Percentiles rank a stretch among this genome's conserved stretches.
Evolutionary conservation across 2,329 filamentous ascomycete genomes (phyloP).

Genomic region (Periglandula ipomoeae): DNA sequence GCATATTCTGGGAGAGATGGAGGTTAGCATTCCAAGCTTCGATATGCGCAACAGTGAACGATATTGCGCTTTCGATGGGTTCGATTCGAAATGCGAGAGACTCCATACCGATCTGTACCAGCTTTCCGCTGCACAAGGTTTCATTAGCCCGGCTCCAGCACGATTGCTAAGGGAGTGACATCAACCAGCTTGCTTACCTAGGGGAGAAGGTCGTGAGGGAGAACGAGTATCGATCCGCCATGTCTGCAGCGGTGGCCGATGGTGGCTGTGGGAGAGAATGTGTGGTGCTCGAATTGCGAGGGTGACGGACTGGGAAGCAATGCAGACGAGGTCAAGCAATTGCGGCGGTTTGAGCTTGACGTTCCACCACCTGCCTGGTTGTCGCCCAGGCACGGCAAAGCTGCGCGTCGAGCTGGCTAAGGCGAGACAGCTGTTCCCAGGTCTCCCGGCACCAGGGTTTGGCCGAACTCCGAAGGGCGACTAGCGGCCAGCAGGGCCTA

Average conservation of each 20-base stretch:
- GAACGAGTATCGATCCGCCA: constrained; percentile 99
- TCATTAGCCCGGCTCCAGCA: constrained; percentile 32
- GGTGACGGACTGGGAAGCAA: constrained; percentile 7
- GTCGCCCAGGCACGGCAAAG: constrained; percentile 26
- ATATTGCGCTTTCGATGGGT: background rate
- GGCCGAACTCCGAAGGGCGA: constrained; percentile 14
- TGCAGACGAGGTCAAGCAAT: constrained; percentile 10
- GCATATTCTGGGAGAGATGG: constrained; percentile 69
- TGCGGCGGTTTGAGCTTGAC: constrained; percentile 23
- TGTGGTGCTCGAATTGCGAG: constrained; percentile 10
- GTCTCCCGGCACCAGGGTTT: constrained; percentile 17
- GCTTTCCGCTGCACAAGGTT: constrained; percentile 68
- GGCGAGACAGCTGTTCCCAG: constrained; percentile 2
- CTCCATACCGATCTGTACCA: constrained; percentile 81
- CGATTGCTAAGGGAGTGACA: constrained; percentile 9
- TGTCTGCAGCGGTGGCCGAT: constrained; percentile 32
- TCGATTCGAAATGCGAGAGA: background rate
- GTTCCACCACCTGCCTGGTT: constrained; percentile 19
- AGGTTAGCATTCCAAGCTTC: background rate
- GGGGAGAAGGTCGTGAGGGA: constrained; percentile 99
- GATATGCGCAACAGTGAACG: no score
- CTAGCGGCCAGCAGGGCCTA: background rate
- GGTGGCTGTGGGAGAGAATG: background rate
- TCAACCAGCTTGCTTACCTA: constrained; percentile 57
- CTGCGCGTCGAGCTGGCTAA: constrained; percentile 28